Percentiles rank a stretch among this genome's conserved stretches.
Conservation (phyloP, 2,329 filamentous ascomycete genomes). For the Colletotrichum noveboracense region DNA sequence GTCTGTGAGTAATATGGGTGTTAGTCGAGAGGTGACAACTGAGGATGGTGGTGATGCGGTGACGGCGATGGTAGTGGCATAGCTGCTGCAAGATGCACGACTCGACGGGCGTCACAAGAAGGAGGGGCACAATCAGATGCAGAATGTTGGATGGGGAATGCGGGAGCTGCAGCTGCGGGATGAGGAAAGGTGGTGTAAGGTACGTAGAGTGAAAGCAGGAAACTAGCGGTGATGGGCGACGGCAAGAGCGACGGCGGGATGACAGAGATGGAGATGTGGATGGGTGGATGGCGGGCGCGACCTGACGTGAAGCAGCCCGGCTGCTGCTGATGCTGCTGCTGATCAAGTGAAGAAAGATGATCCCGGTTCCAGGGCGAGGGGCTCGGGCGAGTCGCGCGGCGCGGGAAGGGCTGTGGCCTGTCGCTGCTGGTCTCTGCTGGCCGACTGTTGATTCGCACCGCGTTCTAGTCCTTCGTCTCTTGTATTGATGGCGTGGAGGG, state of each 20-base stretch:
- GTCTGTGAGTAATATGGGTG: background rate
- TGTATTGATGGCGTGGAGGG: background rate
- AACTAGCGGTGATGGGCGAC: conserved; percentile 4
- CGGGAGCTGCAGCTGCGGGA: background rate
- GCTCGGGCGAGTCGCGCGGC: background rate
- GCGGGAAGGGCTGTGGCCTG: conserved; percentile 3
- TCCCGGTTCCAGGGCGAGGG: background rate
- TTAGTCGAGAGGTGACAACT: background rate
- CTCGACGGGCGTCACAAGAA: background rate
- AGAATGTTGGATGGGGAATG: conserved; percentile 3
- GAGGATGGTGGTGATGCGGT: background rate
- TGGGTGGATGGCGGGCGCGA: background rate
- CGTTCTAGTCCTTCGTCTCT: background rate
- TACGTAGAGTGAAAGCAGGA: background rate
- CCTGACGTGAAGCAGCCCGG: background rate
- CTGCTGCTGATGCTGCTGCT: background rate
- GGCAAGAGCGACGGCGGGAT: background rate
- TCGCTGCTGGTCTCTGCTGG: background rate
- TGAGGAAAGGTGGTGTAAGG: background rate
- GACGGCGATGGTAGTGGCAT: background rate
- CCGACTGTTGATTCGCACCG: background rate
- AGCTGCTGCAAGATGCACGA: background rate
- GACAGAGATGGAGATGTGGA: background rate
- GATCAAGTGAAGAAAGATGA: background rate
- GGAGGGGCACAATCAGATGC: background rate